Evolutionary conservation across 176 grass and related monocot genomes (phyloP).

Genomic region (Carex kokanica): DNA sequence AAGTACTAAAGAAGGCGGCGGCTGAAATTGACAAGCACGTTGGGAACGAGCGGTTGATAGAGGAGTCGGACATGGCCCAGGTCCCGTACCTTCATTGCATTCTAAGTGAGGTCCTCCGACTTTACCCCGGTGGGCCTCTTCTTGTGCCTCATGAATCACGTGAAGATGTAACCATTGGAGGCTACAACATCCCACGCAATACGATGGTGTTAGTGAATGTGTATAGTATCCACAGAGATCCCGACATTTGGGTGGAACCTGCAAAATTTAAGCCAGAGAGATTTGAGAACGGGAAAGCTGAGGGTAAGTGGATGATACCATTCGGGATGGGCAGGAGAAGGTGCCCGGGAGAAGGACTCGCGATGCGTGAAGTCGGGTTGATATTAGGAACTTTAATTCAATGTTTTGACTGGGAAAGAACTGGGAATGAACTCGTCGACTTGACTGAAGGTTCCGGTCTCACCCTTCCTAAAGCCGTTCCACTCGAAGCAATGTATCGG

Average conservation of each 20-base stretch:
- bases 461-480: constrained; percentile 31
- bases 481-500: constrained; percentile 15
- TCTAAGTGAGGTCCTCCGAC: constrained; percentile 25
- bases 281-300: background rate
- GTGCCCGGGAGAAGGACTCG: constrained; percentile 33
- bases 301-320: background rate
- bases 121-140: constrained; percentile 21
- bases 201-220: constrained; percentile 31
- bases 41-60: constrained; percentile 5
- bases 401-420: constrained; percentile 33
- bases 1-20: constrained; percentile 12
- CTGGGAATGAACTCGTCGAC: constrained; percentile 12
- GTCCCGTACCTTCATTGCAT: constrained; percentile 27
- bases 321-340: constrained; percentile 31
- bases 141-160: constrained; percentile 30
- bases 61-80: constrained; percentile 29
- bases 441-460: constrained; percentile 21
- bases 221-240: constrained; percentile 35
- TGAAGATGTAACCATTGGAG: constrained; percentile 9
- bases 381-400: constrained; percentile 29
- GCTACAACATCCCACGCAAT: constrained; percentile 23
- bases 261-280: constrained; percentile 30
- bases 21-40: constrained; percentile 20
- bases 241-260: constrained; percentile 11
- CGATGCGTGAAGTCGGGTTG: constrained; percentile 23